Evolutionary conservation across 331 rosid genomes (phyloP).

Genomic region (Cydonia oblonga): DNA sequence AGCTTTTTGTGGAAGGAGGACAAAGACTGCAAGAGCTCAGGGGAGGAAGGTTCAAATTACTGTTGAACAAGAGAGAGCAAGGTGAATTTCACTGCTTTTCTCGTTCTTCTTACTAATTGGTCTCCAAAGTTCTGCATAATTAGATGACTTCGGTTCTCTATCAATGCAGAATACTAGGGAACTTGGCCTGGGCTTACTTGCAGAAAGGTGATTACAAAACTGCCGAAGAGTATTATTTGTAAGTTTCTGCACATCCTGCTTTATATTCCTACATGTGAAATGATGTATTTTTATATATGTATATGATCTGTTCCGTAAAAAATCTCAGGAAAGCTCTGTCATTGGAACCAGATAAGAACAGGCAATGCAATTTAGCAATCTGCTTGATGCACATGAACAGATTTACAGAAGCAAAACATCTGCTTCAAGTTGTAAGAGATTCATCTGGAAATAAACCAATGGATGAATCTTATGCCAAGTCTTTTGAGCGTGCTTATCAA

Average conservation of each 20-base stretch:
- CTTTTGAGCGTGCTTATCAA: constrained; percentile 61
- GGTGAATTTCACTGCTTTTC: constrained; percentile 27
- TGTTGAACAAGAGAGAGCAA: constrained; percentile 75
- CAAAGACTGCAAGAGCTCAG: constrained; percentile 77
- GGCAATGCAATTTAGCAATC: constrained; percentile 85
- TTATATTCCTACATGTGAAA: not conserved
- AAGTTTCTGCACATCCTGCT: constrained; percentile 8
- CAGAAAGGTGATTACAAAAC: constrained; percentile 49
- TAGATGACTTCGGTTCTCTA: not conserved
- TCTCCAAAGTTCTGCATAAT: not conserved
- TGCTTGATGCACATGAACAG: constrained; percentile 70
- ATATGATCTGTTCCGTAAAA: not conserved
- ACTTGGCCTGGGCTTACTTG: constrained; percentile 95
- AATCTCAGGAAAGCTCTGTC: constrained; percentile 57
- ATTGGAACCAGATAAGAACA: constrained; percentile 74
- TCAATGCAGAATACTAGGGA: constrained; percentile 61
- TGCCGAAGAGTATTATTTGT: constrained; percentile 79
- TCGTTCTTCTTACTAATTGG: not conserved
- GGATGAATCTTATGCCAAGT: constrained; percentile 72
- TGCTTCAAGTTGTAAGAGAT: constrained; percentile 56
- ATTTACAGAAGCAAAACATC: constrained; percentile 55
- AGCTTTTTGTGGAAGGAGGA: constrained; percentile 59
- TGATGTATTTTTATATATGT: not conserved
- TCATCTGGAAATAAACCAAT: constrained; percentile 47
- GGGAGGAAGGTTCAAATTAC: constrained; percentile 86